Percentiles rank a stretch among this genome's conserved stretches.
These are phyloP conservation scores for Solanum tacnaense DNA, from an alignment of 257 asterid species.

Conservation along the genomic window DNA sequence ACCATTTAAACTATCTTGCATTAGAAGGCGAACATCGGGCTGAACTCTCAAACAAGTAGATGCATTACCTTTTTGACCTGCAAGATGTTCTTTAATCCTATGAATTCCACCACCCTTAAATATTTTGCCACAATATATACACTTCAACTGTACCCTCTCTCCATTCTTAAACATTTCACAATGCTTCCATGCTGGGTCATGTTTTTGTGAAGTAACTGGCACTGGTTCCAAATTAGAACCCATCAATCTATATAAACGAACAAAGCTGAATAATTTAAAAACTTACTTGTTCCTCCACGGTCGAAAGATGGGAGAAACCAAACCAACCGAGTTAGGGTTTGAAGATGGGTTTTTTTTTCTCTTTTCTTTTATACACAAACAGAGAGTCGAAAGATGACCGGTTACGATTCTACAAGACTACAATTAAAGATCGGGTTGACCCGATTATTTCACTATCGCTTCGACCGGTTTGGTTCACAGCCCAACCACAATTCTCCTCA, in stretches of 20 bases:
- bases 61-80: conserved; percentile 95
- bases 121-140: conserved; percentile 77
- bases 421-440: background rate
- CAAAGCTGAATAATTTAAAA: background rate
- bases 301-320: background rate
- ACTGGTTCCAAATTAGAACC: conserved; percentile 64
- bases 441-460: background rate
- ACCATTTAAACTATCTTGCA: conserved; percentile 83
- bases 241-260: conserved; percentile 3
- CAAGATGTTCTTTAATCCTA: conserved; percentile 91
- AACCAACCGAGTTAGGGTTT: background rate
- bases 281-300: background rate
- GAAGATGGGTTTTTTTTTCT: background rate
- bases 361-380: background rate
- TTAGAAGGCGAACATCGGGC: conserved; percentile 60
- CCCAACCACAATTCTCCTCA: background rate
- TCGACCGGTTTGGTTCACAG: background rate
- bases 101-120: conserved; percentile 98
- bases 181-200: conserved; percentile 98
- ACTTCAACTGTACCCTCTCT: conserved; percentile 70
- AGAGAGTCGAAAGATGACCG: background rate
- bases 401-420: background rate
- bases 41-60: conserved; percentile 87
- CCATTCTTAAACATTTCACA: conserved; percentile 89
- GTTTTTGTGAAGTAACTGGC: conserved; percentile 78